These are phyloP conservation scores for Dothistroma septosporum DNA, from an alignment of 2,329 filamentous ascomycete genomes.

Conservation along the genomic window DNA sequence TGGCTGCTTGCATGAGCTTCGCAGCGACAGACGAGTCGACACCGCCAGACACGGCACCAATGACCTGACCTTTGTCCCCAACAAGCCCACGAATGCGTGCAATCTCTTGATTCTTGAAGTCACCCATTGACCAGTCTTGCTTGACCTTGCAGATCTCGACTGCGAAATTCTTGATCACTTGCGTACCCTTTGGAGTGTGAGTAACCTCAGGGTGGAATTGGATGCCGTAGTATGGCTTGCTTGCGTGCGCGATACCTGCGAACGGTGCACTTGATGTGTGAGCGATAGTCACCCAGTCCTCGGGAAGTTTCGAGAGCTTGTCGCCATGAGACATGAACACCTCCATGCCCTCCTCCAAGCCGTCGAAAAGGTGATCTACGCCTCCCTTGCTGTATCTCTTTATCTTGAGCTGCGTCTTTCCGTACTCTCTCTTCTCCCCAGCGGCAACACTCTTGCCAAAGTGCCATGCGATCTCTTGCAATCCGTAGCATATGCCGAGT, in stretches of 20 bases:
- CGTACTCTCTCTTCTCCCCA: conserved; percentile 66
- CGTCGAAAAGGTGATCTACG: conserved; percentile 74
- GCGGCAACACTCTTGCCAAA: conserved; percentile 63
- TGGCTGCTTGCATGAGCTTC: conserved; percentile 80
- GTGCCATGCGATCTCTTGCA: conserved; percentile 72
- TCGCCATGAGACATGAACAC: conserved; percentile 89
- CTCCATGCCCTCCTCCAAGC: conserved; percentile 64
- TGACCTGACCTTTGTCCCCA: conserved; percentile 75
- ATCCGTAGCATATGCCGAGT: conserved; percentile 60
- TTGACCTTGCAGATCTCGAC: conserved; percentile 74
- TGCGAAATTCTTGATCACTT: conserved; percentile 77
- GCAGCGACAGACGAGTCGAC: conserved; percentile 88
- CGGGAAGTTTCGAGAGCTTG: conserved; percentile 71
- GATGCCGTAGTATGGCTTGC: conserved; percentile 70
- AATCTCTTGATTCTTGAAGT: conserved; percentile 79
- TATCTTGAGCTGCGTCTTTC: conserved; percentile 63
- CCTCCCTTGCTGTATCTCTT: conserved; percentile 55
- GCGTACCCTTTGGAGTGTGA: conserved; percentile 64
- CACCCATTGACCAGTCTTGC: conserved; percentile 78
- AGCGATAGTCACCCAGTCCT: conserved; percentile 69
- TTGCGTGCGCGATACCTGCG: conserved; percentile 71
- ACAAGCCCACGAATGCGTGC: conserved; percentile 74
- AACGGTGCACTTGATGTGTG: conserved; percentile 71
- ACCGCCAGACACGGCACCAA: conserved; percentile 75
- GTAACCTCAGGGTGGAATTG: conserved; percentile 89